Percentiles rank a stretch among this genome's conserved stretches.
phyloP scores from a whole-genome alignment of 2,329 filamentous ascomycete genomes.

The Sarocladium kiliense region DNA sequence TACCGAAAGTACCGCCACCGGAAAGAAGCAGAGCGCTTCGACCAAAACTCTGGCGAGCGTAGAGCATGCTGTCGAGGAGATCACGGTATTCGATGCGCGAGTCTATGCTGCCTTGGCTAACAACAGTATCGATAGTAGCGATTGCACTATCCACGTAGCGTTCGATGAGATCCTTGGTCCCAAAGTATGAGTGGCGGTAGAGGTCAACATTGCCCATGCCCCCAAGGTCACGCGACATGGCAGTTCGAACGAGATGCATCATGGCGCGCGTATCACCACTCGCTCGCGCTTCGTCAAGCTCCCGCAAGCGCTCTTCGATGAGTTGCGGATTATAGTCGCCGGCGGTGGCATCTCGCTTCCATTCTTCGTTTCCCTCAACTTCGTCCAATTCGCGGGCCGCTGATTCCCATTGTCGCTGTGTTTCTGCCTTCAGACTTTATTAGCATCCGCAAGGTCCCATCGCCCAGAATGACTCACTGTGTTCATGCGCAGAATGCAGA shows the following conservation, averaged over 20 bases:
- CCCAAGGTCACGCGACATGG: conserved; percentile 74
- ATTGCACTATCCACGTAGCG: conserved; percentile 77
- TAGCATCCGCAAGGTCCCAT: background rate
- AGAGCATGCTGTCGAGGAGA: conserved; percentile 63
- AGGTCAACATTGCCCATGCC: conserved; percentile 80
- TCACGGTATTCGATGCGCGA: conserved; percentile 54
- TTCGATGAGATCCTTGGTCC: conserved; percentile 84
- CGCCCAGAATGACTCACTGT: conserved; percentile 44
- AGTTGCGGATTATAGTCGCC: conserved; percentile 67
- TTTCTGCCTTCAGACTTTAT: conserved; percentile 49
- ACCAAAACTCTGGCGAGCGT: conserved; percentile 76
- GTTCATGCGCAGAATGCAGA: conserved; percentile 59
- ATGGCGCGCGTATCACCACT: conserved; percentile 70
- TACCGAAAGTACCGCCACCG: conserved; percentile 83
- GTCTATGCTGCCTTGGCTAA: conserved; percentile 52
- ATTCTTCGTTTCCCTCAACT: conserved; percentile 73
- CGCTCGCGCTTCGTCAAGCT: conserved; percentile 69
- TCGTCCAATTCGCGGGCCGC: conserved; percentile 73
- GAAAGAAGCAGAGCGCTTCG: conserved; percentile 77
- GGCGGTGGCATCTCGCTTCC: conserved; percentile 62
- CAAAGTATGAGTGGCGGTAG: conserved; percentile 79
- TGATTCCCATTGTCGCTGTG: conserved; percentile 66
- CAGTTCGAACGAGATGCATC: conserved; percentile 75
- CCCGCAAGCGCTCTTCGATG: conserved; percentile 62
- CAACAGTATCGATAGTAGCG: conserved; percentile 65